Base-by-base conservation (phyloP, 1,284 basidiomycete species). In the Ustilago vetiveriae region DNA sequence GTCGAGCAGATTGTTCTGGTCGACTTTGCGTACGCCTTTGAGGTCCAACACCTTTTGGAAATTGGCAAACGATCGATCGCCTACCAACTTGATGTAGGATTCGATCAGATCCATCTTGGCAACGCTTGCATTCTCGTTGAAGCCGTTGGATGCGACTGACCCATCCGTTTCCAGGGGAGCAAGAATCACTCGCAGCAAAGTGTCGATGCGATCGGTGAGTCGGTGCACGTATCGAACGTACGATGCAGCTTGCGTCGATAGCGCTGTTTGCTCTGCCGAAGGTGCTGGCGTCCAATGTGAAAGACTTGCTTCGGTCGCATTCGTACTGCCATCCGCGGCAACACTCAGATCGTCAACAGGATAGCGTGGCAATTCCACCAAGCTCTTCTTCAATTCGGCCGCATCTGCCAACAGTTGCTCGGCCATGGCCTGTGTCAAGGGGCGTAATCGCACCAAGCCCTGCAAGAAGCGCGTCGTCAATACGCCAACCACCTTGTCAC, bases 11-110 rank as follows among this genome's bases (percentile, higher is more conserved):
- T 88, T 88, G 83, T 94, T 93, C 84, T 97, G 92, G 49, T 92
- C 90, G 9, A 85, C 81, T 62, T 92, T 91, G 0, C 91, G 88
- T 0, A 93, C 39, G 17, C 74, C 79, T 81, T 96, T 97, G 53
- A 98, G 87, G 81, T 98, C 95, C 23, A 98, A 87, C 33, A 91
- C 92, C 87, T 99, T 99, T 85, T 98, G 96, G 84, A 81, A 81
- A 60, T 80, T 81, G 43, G 69, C 53, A 26, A 75, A 74, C 11
- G 75, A 76, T 30, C 79, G 72, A 37, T 80, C 79, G 16, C 60
- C 66, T 21, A 80, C 47, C 1, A 63, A 52, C 10, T 56, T 36
- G 51, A 79, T 47, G 62, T 81, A 81, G n/a, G 69, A 52, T 5
- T 56, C 35, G 19, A 80, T 67, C 9, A 78, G 46, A 22, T 58